Percentiles rank a stretch among this genome's conserved stretches.
These are phyloP conservation scores for Parathielavia hyrcaniae DNA, from an alignment of 495 filamentous ascomycete species.

Conservation along the genomic window DNA sequence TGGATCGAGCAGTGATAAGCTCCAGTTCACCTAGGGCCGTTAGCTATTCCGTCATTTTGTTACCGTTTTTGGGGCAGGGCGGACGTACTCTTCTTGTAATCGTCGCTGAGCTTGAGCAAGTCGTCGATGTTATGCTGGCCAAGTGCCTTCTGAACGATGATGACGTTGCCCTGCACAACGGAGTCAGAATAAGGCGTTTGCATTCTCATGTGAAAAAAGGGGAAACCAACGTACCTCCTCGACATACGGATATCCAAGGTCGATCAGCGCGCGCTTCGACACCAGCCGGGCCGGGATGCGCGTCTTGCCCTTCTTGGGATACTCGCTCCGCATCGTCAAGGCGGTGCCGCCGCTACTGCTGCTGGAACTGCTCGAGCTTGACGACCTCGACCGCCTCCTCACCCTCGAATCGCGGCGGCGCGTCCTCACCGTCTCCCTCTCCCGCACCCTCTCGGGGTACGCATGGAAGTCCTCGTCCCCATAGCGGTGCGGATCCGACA, in stretches of 20 bases:
- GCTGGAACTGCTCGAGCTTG: slow-evolving; percentile 43
- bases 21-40: slow-evolving; percentile 37
- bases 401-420: slow-evolving; percentile 33
- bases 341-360: slow-evolving; percentile 37
- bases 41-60: slow-evolving; percentile 17
- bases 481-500: slow-evolving; percentile 60
- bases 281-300: slow-evolving; percentile 72
- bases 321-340: slow-evolving; percentile 49
- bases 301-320: slow-evolving; percentile 82
- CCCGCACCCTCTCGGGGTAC: slow-evolving; percentile 50
- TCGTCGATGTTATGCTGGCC: slow-evolving; percentile 88
- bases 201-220: slow-evolving; percentile 1
- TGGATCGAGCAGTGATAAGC: slow-evolving; percentile 33
- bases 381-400: slow-evolving; percentile 32
- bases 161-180: slow-evolving; percentile 73
- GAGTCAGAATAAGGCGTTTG: slow-evolving; percentile 21
- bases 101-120: slow-evolving; percentile 71
- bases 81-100: slow-evolving; percentile 51
- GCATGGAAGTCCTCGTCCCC: slow-evolving; percentile 62
- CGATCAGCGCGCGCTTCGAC: slow-evolving; percentile 68
- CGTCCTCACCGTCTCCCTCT: slow-evolving; percentile 44
- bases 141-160: slow-evolving; percentile 73
- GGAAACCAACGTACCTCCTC: slow-evolving; percentile 59
- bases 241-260: slow-evolving; percentile 77
- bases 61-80: neutral